phyloP scores from a whole-genome alignment of 805 yeast genomes.

The Yamadazyma sp. region DNA sequence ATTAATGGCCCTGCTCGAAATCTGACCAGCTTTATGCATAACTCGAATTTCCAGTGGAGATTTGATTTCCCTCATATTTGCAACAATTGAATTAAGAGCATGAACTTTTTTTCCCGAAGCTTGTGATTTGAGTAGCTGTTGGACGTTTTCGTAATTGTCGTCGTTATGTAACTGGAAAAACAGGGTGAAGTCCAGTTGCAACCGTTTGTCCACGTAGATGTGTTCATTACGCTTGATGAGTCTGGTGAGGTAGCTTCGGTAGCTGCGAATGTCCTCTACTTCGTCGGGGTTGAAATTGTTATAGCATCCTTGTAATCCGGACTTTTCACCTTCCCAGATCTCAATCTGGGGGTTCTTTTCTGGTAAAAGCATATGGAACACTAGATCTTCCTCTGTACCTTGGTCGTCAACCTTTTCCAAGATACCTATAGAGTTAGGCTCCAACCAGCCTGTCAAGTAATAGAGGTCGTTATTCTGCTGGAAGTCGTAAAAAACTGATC shows the following conservation, averaged over 20 bases:
- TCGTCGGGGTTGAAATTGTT: conserved; percentile 88
- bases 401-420: conserved; percentile 60
- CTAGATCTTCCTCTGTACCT: conserved; percentile 46
- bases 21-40: conserved; percentile 80
- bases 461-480: conserved; percentile 89
- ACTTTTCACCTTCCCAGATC: conserved; percentile 93
- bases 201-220: conserved; percentile 52
- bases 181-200: conserved; percentile 5
- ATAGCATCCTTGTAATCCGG: conserved; percentile 79
- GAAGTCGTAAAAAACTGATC: conserved; percentile 87
- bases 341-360: conserved; percentile 76
- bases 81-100: conserved; percentile 44
- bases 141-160: conserved; percentile 9
- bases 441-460: conserved; percentile 90
- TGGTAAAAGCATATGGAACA: conserved; percentile 81
- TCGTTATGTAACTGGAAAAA: conserved; percentile 7
- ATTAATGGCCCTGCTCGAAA: conserved; percentile 82
- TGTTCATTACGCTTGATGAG: conserved; percentile 49
- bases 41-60: conserved; percentile 72
- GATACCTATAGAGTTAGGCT: conserved; percentile 73
- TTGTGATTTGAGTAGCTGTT: conserved; percentile 10
- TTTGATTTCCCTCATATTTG: conserved; percentile 64
- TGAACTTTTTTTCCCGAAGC: conserved; percentile 34
- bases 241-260: conserved; percentile 44
- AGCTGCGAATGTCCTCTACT: conserved; percentile 50